Evolutionary conservation across 176 grass and related monocot species (phyloP), one percentile per base, ranked within the genome.

Genomic region (Oryza brachyantha): DNA sequence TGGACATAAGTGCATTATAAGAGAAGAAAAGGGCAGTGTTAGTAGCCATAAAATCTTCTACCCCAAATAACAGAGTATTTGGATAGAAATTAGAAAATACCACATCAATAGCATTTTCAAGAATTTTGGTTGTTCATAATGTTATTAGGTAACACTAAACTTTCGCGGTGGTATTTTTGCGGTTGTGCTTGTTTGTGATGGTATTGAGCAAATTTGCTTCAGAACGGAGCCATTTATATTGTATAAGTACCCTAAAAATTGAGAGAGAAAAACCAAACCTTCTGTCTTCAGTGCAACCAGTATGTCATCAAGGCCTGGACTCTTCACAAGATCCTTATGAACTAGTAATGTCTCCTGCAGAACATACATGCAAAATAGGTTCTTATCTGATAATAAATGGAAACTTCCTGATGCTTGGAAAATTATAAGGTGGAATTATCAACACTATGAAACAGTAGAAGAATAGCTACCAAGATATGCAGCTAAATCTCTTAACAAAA

Each of bases 321-420:
- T 80, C 5, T 93, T 89, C 75, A 87, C 78, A 14, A 95, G 86
- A 85, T 88, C 77, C 74, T 87, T 93, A 79, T 99, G 96, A 72
- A 99, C 79, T 72, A 99, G 92, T 83, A 99, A 86, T 78, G 96
- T 99, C 61, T 99, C 96, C 96, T 99, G 74, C 48, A 87, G 42
- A 74, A 72, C 69, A 78, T 37, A 71, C 10, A 70, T 1, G 5
- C 22, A 48, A 83, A 83, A 36, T 66, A 58, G 38, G 41, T 32
- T 81, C 21, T 58, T 64, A 74, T 8, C 17, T 72, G 0, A 41
- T 19, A 32, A 64, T 62, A 80, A 21, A 60, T 29, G 57, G 46
- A 12, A 6, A 3, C 29, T 5, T 35, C 26, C 11, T 28, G 55
- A 78, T 19, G 5, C 52, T 65, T 24, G n/a, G 13, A 81, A 80